Base-by-base conservation (phyloP, 768 basidiomycete genomes). In the Chalciporus chontae region DNA sequence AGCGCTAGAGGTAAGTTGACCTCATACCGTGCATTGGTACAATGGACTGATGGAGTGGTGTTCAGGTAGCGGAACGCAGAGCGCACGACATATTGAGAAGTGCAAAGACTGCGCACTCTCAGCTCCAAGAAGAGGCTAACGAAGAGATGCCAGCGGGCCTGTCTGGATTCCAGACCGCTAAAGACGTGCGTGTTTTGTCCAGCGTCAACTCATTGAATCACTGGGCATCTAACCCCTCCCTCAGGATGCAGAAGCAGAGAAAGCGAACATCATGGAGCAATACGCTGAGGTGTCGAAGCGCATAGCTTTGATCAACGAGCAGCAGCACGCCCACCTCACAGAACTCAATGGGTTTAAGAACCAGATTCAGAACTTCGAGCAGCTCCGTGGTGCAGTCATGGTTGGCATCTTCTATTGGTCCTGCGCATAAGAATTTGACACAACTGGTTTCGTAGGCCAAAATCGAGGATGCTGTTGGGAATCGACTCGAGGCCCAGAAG, bases 131-230 rank as follows among this genome's bases (percentile, higher is more conserved):
- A 31, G 84, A 86, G 53, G 75, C 77, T 11, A 86, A 85, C 49
- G 84, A 87, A 17, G 85, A 87, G 11, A 70, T 85, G 63, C 84
- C 87, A 2, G 78, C 78, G 7, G 76, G 78, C 56, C 71, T 87
- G n/a, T 71, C 76, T 18, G 77, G 75, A 13, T 68, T 87, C 13
- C 71, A 84, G 51, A 72, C 66, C 10, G 79, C 76, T 5, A 79
- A 81, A 61, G 63, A 73, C 56, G 86, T 83, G 56, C 24, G 76
- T 62, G 26, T 50, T 31, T 18, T 38, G 26, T 51, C 19, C 24
- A 10, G 36, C 5, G 10, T 11, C 7, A 10, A 37, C n/a, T 26
- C 5, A 29, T 41, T 10, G 15, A 47, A 13, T 4, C 40, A 17
- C 40, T 47, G 36, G 54, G 42, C 49, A 52, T 26, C n/a, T 46